Percentiles rank a stretch among this genome's conserved stretches.
Conservation (phyloP, 2,329 filamentous ascomycete genomes). For the Calonectria pseudoreteaudii region DNA sequence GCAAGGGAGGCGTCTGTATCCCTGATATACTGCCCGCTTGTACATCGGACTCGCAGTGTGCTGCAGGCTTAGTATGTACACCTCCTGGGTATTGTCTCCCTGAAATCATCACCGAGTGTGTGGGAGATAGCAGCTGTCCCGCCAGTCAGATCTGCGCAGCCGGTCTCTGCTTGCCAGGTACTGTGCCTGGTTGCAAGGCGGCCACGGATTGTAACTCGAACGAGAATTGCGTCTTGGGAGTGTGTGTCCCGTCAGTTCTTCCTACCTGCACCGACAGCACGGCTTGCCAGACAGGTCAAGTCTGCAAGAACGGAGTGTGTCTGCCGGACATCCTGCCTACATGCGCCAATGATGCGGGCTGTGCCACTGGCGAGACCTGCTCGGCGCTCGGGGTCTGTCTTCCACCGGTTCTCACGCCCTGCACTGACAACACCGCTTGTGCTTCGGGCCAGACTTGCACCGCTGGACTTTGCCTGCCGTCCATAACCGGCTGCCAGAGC, state of each 20-base stretch:
- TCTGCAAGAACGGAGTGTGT: slow-evolving; percentile 8
- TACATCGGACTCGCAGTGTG: not conserved
- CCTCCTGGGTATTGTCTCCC: slow-evolving; percentile 5
- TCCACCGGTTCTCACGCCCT: not conserved
- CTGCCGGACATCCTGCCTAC: not conserved
- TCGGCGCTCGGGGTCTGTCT: not conserved
- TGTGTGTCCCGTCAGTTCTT: not conserved
- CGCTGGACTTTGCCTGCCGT: not conserved
- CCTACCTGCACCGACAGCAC: not conserved
- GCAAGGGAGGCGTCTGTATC: slow-evolving; percentile 6
- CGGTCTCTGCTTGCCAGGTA: not conserved
- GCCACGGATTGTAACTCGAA: not conserved
- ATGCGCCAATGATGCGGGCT: not conserved
- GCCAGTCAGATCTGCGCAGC: not conserved
- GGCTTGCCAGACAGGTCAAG: not conserved
- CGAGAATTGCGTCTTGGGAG: not conserved
- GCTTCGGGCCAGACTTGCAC: not conserved
- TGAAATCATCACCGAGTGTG: not conserved
- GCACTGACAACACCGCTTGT: not conserved
- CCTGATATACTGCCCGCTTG: slow-evolving; percentile 3
- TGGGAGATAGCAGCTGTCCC: not conserved
- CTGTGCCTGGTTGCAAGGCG: not conserved
- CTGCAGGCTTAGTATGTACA: not conserved
- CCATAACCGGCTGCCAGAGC: not conserved
- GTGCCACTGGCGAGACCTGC: not conserved